Base-by-base conservation (phyloP, 2,329 filamentous ascomycete species). In the Zopfia rhizophila region DNA sequence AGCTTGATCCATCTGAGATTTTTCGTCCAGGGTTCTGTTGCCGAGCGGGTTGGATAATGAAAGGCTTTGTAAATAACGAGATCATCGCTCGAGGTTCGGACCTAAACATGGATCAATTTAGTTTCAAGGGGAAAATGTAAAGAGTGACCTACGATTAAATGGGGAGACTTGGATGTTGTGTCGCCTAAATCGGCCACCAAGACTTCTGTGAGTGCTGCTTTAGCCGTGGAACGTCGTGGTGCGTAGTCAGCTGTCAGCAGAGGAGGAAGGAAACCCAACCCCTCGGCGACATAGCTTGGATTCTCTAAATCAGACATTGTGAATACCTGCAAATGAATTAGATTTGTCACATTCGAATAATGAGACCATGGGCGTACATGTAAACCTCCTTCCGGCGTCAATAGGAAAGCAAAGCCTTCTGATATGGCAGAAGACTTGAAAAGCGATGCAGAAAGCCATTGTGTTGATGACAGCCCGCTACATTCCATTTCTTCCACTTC, bases 61-160 rank as follows among this genome's bases (percentile, higher is more conserved):
- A 91, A 88, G 1, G 93, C 91, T 66, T 94, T 86, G 67, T 97
- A 99, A 32, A 97, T 82, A 8, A 88, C 88, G 23, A 97, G 75
- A 64, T 97, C 92, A 54, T 96, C 88, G 48, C 84, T 87, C 7
- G 83, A 80, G 36, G 90, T 90, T 38, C 93, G 89, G 19, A 92
- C 76, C 88, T 91, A 53, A 25, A 25, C 36, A 48, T 53, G 28
- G 33, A 45, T 50, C 37, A 48, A 25, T 10, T 7, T 12, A 13
- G 12, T 7, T 32, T 22, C 8, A 23, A 40, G 23, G 42, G 18
- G 17, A 2, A 3, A 19, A 11, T 16, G 4, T 3, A 17, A 3
- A 11, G 25, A 18, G 13, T 5, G 14, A 71, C 87, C 74, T 76
- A 93, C 89, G 58, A 97, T 86, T 14, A 99, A 77, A 68, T 96